These are phyloP conservation scores for Clavispora vitiphila DNA, from an alignment of 805 yeast genomes.

Conservation along the genomic window DNA sequence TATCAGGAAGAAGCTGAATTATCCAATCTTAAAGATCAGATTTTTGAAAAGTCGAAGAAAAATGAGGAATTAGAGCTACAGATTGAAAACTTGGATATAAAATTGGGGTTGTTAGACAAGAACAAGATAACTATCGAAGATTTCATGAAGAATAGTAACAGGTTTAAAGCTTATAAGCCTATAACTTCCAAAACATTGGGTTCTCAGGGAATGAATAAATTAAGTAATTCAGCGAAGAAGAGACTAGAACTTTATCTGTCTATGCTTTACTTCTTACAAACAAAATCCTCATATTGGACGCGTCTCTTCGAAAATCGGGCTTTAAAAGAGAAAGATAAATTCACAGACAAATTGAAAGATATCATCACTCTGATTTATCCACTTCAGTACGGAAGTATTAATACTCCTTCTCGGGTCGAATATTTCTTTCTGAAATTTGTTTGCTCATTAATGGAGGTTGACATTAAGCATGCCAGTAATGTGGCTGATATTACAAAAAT, in stretches of 20 bases:
- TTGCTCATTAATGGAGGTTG: constrained; percentile 40
- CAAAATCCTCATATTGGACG: constrained; percentile 70
- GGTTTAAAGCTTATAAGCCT: constrained; percentile 23
- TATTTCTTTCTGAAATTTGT: constrained; percentile 58
- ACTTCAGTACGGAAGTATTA: constrained; percentile 23
- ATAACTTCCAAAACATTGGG: constrained; percentile 11
- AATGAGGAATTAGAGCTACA: constrained; percentile 71
- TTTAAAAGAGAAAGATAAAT: constrained; percentile 11
- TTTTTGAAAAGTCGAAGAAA: constrained; percentile 61
- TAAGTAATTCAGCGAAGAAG: constrained; percentile 39
- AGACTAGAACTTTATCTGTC: constrained; percentile 70
- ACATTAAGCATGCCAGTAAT: constrained; percentile 27
- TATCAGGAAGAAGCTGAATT: constrained; percentile 69
- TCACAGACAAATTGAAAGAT: constrained; percentile 19
- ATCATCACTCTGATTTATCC: constrained; percentile 27
- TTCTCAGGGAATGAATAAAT: constrained; percentile 23
- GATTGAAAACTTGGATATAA: constrained; percentile 71
- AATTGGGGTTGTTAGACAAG: constrained; percentile 70
- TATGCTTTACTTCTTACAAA: constrained; percentile 75
- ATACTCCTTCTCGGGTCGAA: constrained; percentile 61
- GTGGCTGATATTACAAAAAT: constrained; percentile 37
- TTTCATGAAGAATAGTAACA: constrained; percentile 42
- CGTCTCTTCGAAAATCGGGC: constrained; percentile 40
- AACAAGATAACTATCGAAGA: constrained; percentile 78
- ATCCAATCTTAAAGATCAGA: constrained; percentile 60